Evolutionary conservation across 148 eudicot species (phyloP), one percentile per base, ranked within the genome.

Genomic region (Vaccinium myrtillus): DNA sequence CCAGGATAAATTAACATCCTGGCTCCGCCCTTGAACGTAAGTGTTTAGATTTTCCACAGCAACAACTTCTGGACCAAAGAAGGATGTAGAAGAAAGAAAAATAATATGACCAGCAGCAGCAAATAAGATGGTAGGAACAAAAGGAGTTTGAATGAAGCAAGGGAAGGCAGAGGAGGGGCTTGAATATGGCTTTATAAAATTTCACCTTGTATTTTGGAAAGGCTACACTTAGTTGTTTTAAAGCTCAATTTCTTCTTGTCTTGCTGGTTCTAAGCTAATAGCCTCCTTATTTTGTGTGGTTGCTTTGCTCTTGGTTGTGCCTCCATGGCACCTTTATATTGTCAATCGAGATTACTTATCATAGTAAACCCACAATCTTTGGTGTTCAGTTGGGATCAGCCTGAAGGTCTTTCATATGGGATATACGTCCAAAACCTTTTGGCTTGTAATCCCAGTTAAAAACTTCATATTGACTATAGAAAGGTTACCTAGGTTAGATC

Each of bases 271-370:
- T 71, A 36, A 71, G 75, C 9, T 71, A 13, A 30, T 32, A 13
- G 46, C 43, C 75, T 71, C 75, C 75, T 71, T 71, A 4, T 69
- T 69, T 71, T 14, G 75, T 71, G 75, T 71, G 43, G 75, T 71
- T 30, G 75, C 2, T 32, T 32, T 71, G 21, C 32, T 11, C 75
- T 71, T 30, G 75, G 75, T 1, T 71, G 75, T 32, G 75, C 75
- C 43, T 32, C 43, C 75, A 30, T 32, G 48, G 75, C 8, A 30
- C 75, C 75, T 30, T 30, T 71, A 23, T 70, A 70, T 12, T 30
- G 30, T 70, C 75, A n/a, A 70, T 70, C 2, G 0, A 70, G 70
- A 14, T 70, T 70, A 70, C 75, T 48, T 67, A 81, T 27, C 84
- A 69, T 16, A 0, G 5, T 3, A 23, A 16, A 39, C 4, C 8